These are phyloP conservation scores for Linum usitatissimum DNA, from an alignment of 345 rosid species.

Conservation along the genomic window DNA sequence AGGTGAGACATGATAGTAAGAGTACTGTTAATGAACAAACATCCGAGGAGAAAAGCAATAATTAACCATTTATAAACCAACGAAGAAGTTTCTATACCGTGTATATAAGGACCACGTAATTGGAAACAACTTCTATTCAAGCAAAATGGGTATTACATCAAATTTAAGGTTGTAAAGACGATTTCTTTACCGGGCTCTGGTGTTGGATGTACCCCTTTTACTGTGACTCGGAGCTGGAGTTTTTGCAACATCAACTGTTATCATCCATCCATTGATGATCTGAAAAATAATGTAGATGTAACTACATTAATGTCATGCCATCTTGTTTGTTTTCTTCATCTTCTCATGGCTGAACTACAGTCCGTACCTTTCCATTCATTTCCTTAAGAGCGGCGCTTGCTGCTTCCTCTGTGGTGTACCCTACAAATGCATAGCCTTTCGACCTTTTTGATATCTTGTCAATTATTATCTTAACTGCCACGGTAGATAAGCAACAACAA, in stretches of 20 bases:
- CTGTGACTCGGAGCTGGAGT: neutral
- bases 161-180: no score
- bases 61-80: no score
- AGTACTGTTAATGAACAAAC: no score
- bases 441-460: conserved; percentile 97
- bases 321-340: neutral
- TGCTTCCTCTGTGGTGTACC: conserved; percentile 87
- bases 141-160: no score
- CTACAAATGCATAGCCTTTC: conserved; percentile 82
- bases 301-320: neutral
- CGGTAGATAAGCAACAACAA: neutral
- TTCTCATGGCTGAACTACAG: conserved; percentile 4
- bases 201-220: no score
- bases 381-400: conserved; percentile 76
- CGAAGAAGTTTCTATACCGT: no score
- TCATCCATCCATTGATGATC: conserved; percentile 99
- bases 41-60: no score
- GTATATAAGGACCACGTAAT: no score
- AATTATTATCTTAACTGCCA: conserved; percentile 80
- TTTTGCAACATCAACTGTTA: conserved; percentile 88
- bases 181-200: no score
- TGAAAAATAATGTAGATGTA: conserved; percentile 14
- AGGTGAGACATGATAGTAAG: no score
- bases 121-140: no score
- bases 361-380: conserved; percentile 88